Evolutionary conservation across 495 filamentous ascomycete species (phyloP).

Genomic region (Rhypophila decipiens): DNA sequence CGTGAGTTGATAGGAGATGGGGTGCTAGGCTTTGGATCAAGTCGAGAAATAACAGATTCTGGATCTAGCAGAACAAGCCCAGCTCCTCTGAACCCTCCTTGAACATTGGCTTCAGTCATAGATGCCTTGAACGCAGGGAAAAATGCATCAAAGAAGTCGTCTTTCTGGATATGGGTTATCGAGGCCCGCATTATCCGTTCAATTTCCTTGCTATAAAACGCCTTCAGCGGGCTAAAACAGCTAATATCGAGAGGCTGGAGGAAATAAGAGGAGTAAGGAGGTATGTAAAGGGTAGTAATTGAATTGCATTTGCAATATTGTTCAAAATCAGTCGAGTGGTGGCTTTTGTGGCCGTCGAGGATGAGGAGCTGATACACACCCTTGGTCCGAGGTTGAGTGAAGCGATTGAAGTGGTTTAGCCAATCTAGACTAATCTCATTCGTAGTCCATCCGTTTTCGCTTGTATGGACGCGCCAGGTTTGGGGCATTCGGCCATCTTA

Average conservation of each 20-base stretch:
- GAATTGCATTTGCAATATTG: conserved; percentile 15
- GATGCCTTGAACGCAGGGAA: background rate
- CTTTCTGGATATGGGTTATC: background rate
- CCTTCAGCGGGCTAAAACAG: background rate
- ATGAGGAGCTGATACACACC: conserved; percentile 25
- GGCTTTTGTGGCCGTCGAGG: conserved; percentile 26
- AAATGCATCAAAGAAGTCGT: conserved; percentile 1
- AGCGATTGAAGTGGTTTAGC: conserved; percentile 7
- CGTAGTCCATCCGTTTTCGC: conserved; percentile 29
- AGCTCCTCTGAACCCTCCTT: background rate
- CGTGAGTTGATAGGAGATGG: background rate
- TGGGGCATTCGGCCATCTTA: background rate
- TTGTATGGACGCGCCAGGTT: conserved; percentile 22
- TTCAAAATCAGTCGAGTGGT: conserved; percentile 21
- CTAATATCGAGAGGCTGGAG: conserved; percentile 3
- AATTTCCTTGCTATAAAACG: background rate
- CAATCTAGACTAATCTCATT: conserved; percentile 19
- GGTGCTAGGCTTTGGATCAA: conserved; percentile 1
- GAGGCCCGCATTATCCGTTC: background rate
- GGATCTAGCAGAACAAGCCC: background rate
- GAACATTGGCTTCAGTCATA: background rate
- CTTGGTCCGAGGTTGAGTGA: conserved; percentile 14
- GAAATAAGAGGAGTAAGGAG: conserved; percentile 5
- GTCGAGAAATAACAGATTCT: background rate
- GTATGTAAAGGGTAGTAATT: conserved; percentile 26